Base-by-base conservation (phyloP, 768 basidiomycete genomes). In the Lactarius akahatsu region DNA sequence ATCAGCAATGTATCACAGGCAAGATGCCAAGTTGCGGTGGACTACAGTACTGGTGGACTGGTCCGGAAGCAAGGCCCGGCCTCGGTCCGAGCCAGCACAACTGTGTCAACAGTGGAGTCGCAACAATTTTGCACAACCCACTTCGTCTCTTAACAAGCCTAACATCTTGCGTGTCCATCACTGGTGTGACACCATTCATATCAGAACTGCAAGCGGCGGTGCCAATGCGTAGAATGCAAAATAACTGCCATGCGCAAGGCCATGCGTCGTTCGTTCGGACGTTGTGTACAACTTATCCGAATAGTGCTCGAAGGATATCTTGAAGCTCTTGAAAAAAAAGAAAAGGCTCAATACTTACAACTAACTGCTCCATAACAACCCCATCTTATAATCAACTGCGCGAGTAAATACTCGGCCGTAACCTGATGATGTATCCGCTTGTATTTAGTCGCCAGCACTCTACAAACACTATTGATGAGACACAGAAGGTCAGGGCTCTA, bases 401-500 rank as follows among this genome's bases (percentile, higher is more conserved):
- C 13, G 47, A 41, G 13, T 20, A 45, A 41, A n/a, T 23, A 30
- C 32, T 36, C n/a, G 16, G 57, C 8, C 23, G 40, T 26, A 45
- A 38, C 41, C 56, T 10, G 50, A 54, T 47, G 36, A 45, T 15
- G 16, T 38, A 41, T 40, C 50, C 40, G 5, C 52, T 60, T 56
- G 52, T 55, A 67, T 59, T 59, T 30, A 30, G 58, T 18, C 34
- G 36, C 52, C 41, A 54, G n/a, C 20, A 45, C 57, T 63, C 56
- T 66, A 66, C 61, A 47, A 26, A 47, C 16, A 28, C 18, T 45
- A 63, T 55, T 43, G 55, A 47, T n/a, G 15, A 32, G 40, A 40
- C 45, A 70, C 52, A 41, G 30, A 54, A 11, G 34, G 74, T 83
- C 79, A 87, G 68, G 88, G 88, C 75, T 96, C 93, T 73, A 97